Conservation (phyloP, 306 rosid species). For the Castanea mollissima region DNA sequence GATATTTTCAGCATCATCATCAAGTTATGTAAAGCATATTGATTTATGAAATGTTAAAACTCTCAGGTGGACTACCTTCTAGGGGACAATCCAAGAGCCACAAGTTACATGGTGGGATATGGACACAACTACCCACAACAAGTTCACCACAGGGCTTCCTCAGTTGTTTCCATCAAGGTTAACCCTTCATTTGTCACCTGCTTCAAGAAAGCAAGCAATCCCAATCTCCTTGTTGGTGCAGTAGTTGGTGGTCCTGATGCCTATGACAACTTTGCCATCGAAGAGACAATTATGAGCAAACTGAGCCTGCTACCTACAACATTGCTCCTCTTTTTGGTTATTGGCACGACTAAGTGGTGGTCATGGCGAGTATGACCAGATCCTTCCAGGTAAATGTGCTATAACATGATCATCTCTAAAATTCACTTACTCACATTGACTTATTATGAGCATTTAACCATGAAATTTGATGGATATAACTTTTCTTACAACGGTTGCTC, state of each 20-base stretch:
- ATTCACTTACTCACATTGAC: background rate
- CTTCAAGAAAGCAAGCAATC: constrained; percentile 70
- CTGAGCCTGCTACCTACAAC: constrained; percentile 98
- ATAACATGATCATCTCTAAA: background rate
- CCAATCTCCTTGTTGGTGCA: constrained; percentile 82
- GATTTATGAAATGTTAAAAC: background rate
- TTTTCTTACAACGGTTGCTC: constrained; percentile 46
- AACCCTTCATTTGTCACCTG: constrained; percentile 76
- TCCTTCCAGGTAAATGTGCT: constrained; percentile 64
- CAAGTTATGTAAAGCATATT: too few species aligned
- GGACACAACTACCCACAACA: constrained; percentile 80
- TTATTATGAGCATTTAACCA: background rate
- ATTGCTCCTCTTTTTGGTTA: constrained; percentile 92
- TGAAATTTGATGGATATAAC: background rate
- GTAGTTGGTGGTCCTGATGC: constrained; percentile 95
- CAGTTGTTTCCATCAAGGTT: constrained; percentile 80
- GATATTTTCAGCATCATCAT: too few species aligned
- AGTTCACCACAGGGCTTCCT: constrained; percentile 88
- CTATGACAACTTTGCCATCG: constrained; percentile 88
- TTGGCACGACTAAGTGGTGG: constrained; percentile 73
- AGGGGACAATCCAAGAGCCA: constrained; percentile 94
- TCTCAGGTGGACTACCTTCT: constrained; percentile 85
- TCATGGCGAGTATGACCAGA: constrained; percentile 66
- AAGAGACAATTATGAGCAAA: constrained; percentile 89
- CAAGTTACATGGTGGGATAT: constrained; percentile 93